Evolutionary conservation across 2,329 filamentous ascomycete genomes (phyloP).

Genomic region (Trichoderma guizhouense): DNA sequence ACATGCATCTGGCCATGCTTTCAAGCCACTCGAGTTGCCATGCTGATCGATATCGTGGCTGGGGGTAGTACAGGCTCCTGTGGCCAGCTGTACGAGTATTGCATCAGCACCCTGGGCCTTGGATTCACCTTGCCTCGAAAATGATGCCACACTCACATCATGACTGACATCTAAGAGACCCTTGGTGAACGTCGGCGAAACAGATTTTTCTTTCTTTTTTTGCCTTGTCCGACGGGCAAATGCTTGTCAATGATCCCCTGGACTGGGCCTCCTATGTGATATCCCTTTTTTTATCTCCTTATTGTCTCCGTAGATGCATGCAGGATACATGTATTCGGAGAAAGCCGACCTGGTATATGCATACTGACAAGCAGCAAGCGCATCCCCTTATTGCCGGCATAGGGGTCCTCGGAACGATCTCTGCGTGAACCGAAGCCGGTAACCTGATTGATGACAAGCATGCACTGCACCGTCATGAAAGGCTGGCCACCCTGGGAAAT

Average conservation of each 20-base stretch:
- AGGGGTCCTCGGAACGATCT: constrained; percentile 5
- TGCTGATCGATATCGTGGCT: not conserved
- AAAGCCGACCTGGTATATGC: constrained; percentile 1
- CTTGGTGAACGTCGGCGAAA: not conserved
- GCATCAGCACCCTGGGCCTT: not conserved
- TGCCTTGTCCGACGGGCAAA: not conserved
- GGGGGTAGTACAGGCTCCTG: not conserved
- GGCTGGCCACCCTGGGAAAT: not conserved
- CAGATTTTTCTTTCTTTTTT: not conserved
- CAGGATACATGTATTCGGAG: constrained; percentile 1
- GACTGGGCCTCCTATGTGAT: not conserved
- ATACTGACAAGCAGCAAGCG: not conserved
- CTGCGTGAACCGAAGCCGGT: not conserved
- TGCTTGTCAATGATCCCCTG: not conserved
- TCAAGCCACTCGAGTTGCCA: not conserved
- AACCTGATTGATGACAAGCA: not conserved
- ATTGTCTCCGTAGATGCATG: not conserved
- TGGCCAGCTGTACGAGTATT: not conserved
- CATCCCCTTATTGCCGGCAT: not conserved
- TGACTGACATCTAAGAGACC: not conserved
- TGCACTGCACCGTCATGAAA: not conserved
- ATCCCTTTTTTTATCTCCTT: not conserved
- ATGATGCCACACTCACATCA: not conserved
- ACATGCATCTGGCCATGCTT: constrained; percentile 1
- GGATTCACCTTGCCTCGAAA: not conserved